These are phyloP conservation scores for Fusarium scirpi DNA, from an alignment of 2,329 filamentous ascomycete species.

Conservation along the genomic window DNA sequence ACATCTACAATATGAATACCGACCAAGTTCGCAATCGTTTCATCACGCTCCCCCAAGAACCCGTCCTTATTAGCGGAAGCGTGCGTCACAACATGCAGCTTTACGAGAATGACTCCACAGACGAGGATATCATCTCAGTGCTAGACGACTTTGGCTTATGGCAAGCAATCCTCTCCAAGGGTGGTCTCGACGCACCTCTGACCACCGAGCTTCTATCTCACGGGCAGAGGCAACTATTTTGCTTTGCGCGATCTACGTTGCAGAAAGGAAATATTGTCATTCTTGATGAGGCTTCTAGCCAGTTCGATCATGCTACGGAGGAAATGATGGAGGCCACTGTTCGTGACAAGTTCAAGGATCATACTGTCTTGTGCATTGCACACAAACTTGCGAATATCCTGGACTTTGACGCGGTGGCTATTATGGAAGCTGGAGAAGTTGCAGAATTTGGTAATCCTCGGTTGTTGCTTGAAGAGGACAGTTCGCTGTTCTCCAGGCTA, in stretches of 20 bases:
- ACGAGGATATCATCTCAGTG: not conserved
- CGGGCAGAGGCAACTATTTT: not conserved
- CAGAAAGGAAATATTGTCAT: slow-evolving; percentile 1
- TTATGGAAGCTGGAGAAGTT: not conserved
- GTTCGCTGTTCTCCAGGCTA: no score
- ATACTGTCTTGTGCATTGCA: not conserved
- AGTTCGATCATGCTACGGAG: not conserved
- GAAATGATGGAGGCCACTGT: not conserved
- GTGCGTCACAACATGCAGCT: not conserved
- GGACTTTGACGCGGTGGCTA: not conserved
- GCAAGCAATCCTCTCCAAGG: not conserved
- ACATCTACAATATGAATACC: not conserved
- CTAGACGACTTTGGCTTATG: not conserved
- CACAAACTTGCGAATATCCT: slow-evolving; percentile 1
- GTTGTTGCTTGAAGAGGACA: no score
- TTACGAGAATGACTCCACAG: not conserved
- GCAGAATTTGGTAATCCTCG: not conserved
- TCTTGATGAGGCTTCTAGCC: not conserved
- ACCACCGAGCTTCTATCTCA: not conserved
- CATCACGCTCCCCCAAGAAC: not conserved
- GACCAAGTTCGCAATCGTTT: not conserved
- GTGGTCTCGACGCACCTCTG: not conserved
- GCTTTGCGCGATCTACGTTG: not conserved
- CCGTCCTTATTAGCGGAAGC: not conserved
- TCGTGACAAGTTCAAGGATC: not conserved